Percentiles rank a stretch among this genome's conserved stretches.
phyloP scores from a whole-genome alignment of 2,329 filamentous ascomycete species.

The Alternaria ethzedia region DNA sequence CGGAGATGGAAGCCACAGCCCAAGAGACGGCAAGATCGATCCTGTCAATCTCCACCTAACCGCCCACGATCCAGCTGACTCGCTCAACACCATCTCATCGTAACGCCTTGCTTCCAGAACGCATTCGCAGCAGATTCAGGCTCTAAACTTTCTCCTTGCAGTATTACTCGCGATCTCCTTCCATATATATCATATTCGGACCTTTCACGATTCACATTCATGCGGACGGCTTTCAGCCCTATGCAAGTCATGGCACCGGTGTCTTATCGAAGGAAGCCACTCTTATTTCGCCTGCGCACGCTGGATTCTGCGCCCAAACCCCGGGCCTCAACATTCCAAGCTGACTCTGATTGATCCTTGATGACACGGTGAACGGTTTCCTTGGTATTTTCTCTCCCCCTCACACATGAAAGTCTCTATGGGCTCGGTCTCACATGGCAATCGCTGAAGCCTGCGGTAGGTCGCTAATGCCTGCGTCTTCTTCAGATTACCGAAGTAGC shows the following conservation, averaged over 20 bases:
- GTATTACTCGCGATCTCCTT: background rate
- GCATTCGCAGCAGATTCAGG: background rate
- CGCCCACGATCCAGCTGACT: background rate
- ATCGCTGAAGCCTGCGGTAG: background rate
- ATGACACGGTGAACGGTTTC: background rate
- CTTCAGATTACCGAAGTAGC: constrained; percentile 7
- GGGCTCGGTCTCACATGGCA: background rate
- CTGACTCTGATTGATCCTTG: background rate
- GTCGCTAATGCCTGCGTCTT: background rate
- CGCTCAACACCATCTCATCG: background rate
- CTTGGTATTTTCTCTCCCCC: background rate
- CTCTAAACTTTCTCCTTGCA: background rate
- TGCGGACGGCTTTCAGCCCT: background rate
- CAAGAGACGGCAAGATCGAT: background rate
- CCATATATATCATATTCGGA: background rate
- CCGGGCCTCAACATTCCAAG: background rate
- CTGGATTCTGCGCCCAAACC: background rate
- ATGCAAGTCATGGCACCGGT: background rate
- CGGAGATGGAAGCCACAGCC: background rate
- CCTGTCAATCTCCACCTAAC: background rate
- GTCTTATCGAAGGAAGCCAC: background rate
- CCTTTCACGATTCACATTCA: background rate
- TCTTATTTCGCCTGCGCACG: background rate
- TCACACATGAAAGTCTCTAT: background rate
- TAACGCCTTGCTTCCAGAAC: background rate